Base-by-base conservation (phyloP, 108 stramenopile species). In the Aurantiochytrium sp. region DNA sequence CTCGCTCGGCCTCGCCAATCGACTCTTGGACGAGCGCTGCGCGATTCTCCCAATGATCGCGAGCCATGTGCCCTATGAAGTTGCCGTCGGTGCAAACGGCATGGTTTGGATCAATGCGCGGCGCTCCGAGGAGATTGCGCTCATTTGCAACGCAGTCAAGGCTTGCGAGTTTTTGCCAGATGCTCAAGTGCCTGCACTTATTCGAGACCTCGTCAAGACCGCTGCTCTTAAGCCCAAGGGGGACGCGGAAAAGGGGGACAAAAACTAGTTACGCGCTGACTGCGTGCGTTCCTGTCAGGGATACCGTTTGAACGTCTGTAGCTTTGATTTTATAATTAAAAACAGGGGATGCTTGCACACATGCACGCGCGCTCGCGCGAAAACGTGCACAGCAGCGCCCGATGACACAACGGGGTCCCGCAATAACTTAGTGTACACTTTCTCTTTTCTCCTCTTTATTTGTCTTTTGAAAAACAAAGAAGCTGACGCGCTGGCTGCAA, bases 11-110 rank as follows among this genome's bases (percentile, higher is more conserved):
- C 59, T 60, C 59, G 88, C 88, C 43, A n/a, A 42, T 42, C 28
- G 73, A 14, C 59, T 89, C 35, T 19, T 89, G 35, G 55, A 88
- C 5, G 21, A 19, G 18, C 18, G 18, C 35, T 44, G 76, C 59
- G 58, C 42, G 28, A 23, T 89, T 58, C 76, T 89, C 23, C 25
- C 28, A 14, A 14, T 87, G 43, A 69, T 89, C 51, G 89, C 87
- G 55, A 58, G 47, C 19, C 29, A 35, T 5, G 14, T 89, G 21
- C 53, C 89, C 5, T 89, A 60, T 23, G 89, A 89, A 51, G 35
- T 89, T 45, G 87, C 87, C 28, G 72, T 87, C 19, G 89, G 89
- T 6, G 87, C 59, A 0, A 89, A 89, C 28, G 89, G 89, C 19
- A 5, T 58, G 23, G 58, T 89, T 51, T 89, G 89, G 89, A 45